phyloP scores from a whole-genome alignment of 169 alveolate genomes.

The Eimeria praecox region DNA sequence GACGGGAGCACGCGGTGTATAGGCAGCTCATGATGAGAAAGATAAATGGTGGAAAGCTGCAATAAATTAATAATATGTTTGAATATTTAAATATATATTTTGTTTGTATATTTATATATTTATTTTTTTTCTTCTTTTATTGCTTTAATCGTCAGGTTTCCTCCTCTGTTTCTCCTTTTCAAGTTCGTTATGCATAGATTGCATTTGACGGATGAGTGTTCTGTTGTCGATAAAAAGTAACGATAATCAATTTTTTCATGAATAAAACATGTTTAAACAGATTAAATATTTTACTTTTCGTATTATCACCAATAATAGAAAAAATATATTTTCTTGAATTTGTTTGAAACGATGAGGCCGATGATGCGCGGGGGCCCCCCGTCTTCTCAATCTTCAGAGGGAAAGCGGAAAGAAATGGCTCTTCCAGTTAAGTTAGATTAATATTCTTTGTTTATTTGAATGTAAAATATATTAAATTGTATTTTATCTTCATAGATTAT shows the following conservation, averaged over 20 bases:
- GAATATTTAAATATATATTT: neutral
- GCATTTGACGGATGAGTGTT: neutral
- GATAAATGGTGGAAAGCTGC: neutral
- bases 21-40: neutral
- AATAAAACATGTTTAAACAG: neutral
- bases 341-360: neutral
- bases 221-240: neutral
- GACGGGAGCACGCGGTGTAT: neutral
- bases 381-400: neutral
- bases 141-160: neutral
- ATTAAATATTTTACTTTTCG: neutral
- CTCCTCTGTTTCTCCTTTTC: neutral
- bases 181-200: neutral
- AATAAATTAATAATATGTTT: neutral
- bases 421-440: neutral
- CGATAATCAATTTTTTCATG: neutral
- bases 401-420: neutral
- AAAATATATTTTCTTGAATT: neutral
- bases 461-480: neutral
- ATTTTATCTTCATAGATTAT: neutral
- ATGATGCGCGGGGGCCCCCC: slow-evolving; percentile 17
- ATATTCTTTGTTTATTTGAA: neutral
- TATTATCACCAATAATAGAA: neutral
- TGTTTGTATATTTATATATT: neutral
- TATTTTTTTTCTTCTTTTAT: neutral